Percentiles rank a stretch among this genome's conserved stretches.
phyloP scores from a whole-genome alignment of 768 basidiomycete species.

The Kwoniella dendrophila region DNA sequence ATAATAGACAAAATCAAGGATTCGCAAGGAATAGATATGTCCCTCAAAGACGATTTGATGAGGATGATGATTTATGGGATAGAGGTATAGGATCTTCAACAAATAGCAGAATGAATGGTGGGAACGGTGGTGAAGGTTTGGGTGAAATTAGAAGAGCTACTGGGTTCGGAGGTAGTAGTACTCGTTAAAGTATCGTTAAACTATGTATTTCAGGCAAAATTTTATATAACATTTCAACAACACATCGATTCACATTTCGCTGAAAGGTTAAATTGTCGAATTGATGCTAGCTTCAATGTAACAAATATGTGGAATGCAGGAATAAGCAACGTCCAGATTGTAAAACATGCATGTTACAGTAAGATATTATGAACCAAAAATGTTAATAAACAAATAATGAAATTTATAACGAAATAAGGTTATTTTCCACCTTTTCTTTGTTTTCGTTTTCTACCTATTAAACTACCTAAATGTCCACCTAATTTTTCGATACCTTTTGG shows the following conservation, averaged over 20 bases:
- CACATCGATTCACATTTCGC: too few relatives aligned
- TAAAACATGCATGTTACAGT: too few relatives aligned
- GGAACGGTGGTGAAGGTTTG: slow-evolving; percentile 60
- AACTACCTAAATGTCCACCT: slow-evolving; percentile 64
- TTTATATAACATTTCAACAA: too few relatives aligned
- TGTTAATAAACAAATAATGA: not conserved
- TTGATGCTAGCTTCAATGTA: too few relatives aligned
- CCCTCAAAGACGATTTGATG: slow-evolving; percentile 17
- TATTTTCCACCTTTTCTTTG: slow-evolving; percentile 60
- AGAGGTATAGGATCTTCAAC: slow-evolving; percentile 56
- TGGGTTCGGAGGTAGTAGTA: slow-evolving; percentile 75
- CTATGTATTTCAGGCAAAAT: too few relatives aligned
- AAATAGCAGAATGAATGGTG: not conserved
- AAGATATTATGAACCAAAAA: too few relatives aligned
- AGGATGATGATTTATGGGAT: slow-evolving; percentile 16
- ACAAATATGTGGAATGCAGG: too few relatives aligned
- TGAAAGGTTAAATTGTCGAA: too few relatives aligned
- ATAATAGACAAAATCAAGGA: slow-evolving; percentile 11
- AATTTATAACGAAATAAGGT: not conserved
- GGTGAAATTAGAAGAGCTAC: slow-evolving; percentile 68
- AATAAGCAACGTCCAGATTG: too few relatives aligned
- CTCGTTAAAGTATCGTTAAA: slow-evolving; percentile 61
- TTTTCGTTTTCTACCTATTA: slow-evolving; percentile 81
- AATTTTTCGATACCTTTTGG: slow-evolving; percentile 46
- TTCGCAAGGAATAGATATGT: slow-evolving; percentile 1